Conservation (phyloP, 2,329 filamentous ascomycete genomes). For the Neocatenulostroma microsporum region DNA sequence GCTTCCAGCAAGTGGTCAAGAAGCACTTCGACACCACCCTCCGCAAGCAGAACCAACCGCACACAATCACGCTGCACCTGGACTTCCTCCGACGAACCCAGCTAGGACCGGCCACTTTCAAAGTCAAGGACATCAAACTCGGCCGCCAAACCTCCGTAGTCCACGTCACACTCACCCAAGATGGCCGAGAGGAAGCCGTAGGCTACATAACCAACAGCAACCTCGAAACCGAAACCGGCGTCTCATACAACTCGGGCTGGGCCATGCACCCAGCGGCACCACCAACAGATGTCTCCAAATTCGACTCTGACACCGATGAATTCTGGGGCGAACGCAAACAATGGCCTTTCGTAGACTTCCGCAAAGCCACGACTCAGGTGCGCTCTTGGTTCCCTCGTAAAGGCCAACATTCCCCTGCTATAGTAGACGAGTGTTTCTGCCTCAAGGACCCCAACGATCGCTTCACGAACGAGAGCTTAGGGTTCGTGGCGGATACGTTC, state of each 20-base stretch:
- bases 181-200: slow-evolving; percentile 50
- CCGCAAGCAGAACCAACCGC: slow-evolving; percentile 50
- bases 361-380: slow-evolving; percentile 45
- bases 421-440: slow-evolving; percentile 60
- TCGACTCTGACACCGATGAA: slow-evolving; percentile 37
- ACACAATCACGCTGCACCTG: slow-evolving; percentile 57
- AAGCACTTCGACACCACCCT: slow-evolving; percentile 54
- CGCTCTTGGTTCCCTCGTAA: slow-evolving; percentile 46
- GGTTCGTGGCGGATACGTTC: slow-evolving; percentile 61
- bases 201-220: slow-evolving; percentile 59
- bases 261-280: slow-evolving; percentile 40
- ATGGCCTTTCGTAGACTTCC: slow-evolving; percentile 39
- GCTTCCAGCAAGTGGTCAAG: slow-evolving; percentile 53
- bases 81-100: slow-evolving; percentile 59
- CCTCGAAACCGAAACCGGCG: slow-evolving; percentile 51
- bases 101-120: slow-evolving; percentile 49
- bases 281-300: slow-evolving; percentile 35
- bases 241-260: slow-evolving; percentile 50
- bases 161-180: slow-evolving; percentile 53
- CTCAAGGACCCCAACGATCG: slow-evolving; percentile 51
- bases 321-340: slow-evolving; percentile 41
- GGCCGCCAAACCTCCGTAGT: slow-evolving; percentile 56
- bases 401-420: slow-evolving; percentile 33
- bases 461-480: slow-evolving; percentile 58
- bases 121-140: slow-evolving; percentile 56